Conservation (phyloP, 2,329 filamentous ascomycete genomes). For the Xylaria sp. region DNA sequence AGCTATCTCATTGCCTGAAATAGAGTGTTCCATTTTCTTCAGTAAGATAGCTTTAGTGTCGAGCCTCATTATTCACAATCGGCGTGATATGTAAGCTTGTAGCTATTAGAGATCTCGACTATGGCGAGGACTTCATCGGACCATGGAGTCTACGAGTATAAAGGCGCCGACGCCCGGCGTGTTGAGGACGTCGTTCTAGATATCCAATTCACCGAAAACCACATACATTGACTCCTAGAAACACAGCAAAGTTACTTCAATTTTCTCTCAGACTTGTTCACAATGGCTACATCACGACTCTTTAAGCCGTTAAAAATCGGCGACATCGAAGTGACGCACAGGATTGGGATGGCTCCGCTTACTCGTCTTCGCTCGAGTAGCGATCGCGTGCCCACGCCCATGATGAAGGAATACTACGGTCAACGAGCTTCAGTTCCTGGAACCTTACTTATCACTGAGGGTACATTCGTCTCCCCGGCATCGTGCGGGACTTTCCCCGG, state of each 20-base stretch:
- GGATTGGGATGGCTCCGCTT: constrained; percentile 58
- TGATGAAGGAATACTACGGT: constrained; percentile 50
- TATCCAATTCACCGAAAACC: not conserved
- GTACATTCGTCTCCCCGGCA: constrained; percentile 60
- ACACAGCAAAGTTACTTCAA: not conserved
- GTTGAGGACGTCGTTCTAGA: not conserved
- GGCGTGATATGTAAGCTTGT: constrained; percentile 22
- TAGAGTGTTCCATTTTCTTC: not conserved
- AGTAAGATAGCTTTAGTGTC: not conserved
- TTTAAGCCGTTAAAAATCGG: constrained; percentile 45
- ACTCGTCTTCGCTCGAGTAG: constrained; percentile 61
- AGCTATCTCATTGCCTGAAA: constrained; percentile 22
- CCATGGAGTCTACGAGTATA: constrained; percentile 13
- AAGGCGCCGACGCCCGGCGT: not conserved
- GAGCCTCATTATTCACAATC: not conserved
- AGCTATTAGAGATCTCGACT: not conserved
- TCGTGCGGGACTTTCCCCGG: constrained; percentile 57
- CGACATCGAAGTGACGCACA: constrained; percentile 42
- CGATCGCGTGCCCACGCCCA: constrained; percentile 53
- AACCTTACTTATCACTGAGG: constrained; percentile 65
- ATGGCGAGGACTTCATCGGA: not conserved
- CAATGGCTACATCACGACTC: constrained; percentile 39
- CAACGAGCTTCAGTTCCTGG: constrained; percentile 46
- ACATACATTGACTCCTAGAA: not conserved
- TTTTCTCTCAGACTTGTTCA: constrained; percentile 8